phyloP scores from a whole-genome alignment of 768 basidiomycete species.

The Rhizopogon roseolus region DNA sequence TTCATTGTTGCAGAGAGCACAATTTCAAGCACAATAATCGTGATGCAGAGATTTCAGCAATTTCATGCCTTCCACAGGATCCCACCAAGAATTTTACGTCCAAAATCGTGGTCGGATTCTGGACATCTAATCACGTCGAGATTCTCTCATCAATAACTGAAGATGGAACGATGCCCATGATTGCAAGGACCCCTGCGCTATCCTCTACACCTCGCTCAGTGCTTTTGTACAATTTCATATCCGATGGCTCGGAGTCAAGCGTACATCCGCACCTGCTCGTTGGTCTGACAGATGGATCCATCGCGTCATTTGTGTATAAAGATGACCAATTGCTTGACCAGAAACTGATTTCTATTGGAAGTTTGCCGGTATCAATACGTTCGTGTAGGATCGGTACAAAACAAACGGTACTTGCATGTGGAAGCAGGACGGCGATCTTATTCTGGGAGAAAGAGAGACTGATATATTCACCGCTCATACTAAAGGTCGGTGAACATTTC shows the following conservation, averaged over 20 bases:
- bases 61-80: conserved; percentile 61
- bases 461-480: conserved; percentile 62
- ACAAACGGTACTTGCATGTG: conserved; percentile 63
- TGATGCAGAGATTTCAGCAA: conserved; percentile 57
- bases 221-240: conserved; percentile 57
- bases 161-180: conserved; percentile 12
- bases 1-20: conserved; percentile 1
- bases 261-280: conserved; percentile 57
- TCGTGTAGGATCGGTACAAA: conserved; percentile 50
- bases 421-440: conserved; percentile 64
- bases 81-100: conserved; percentile 39
- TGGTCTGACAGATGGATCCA: conserved; percentile 72
- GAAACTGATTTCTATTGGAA: conserved; percentile 63
- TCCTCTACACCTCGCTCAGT: conserved; percentile 40
- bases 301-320: conserved; percentile 50
- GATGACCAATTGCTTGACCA: conserved; percentile 37
- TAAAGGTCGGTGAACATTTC: conserved; percentile 44
- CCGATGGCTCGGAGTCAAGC: conserved; percentile 31
- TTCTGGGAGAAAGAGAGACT: conserved; percentile 63
- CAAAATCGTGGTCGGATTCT: conserved; percentile 65
- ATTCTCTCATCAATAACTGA: conserved; percentile 38
- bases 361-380: conserved; percentile 58
- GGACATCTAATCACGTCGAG: conserved; percentile 63
- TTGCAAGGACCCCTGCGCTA: conserved; percentile 27
- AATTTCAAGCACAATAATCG: conserved; percentile 19